phyloP scores from a whole-genome alignment of 306 rosid genomes.

The Morella rubra region DNA sequence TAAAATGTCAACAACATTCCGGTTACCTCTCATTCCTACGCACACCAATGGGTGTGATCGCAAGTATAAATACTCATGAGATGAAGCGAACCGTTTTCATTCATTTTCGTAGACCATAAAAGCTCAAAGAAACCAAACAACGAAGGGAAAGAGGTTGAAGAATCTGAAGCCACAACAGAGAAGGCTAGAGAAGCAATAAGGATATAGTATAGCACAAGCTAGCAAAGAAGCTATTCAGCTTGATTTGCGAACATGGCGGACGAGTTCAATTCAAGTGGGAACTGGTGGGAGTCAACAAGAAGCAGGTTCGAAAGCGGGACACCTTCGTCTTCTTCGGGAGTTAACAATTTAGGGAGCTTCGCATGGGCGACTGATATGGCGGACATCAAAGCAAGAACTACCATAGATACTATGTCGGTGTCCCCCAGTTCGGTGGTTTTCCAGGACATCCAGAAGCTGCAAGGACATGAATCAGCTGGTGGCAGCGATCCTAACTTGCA shows the following conservation, averaged over 20 bases:
- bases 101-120: slow-evolving; percentile 45
- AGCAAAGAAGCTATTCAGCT: not conserved
- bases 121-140: slow-evolving; percentile 14
- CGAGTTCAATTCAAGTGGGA: slow-evolving; percentile 74
- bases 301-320: slow-evolving; percentile 62
- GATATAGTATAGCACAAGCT: not conserved
- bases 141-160: slow-evolving; percentile 13
- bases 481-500: slow-evolving; percentile 63
- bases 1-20: slow-evolving; percentile 67
- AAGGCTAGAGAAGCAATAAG: not conserved
- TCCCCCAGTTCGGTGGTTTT: slow-evolving; percentile 52
- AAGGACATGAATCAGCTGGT: slow-evolving; percentile 39
- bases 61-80: slow-evolving; percentile 58
- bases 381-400: slow-evolving; percentile 63
- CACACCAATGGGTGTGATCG: slow-evolving; percentile 16
- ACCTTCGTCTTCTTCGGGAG: slow-evolving; percentile 68
- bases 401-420: slow-evolving; percentile 56
- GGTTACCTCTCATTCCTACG: slow-evolving; percentile 32
- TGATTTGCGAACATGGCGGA: slow-evolving; percentile 58
- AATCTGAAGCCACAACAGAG: slow-evolving; percentile 24
- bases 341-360: slow-evolving; percentile 56
- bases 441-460: slow-evolving; percentile 53
- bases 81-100: slow-evolving; percentile 72
- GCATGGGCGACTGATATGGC: slow-evolving; percentile 61
- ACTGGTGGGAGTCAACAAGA: slow-evolving; percentile 84